Evolutionary conservation across 306 rosid genomes (phyloP), one percentile per base, ranked within the genome.

Genomic region (Vachellia pachyceras): DNA sequence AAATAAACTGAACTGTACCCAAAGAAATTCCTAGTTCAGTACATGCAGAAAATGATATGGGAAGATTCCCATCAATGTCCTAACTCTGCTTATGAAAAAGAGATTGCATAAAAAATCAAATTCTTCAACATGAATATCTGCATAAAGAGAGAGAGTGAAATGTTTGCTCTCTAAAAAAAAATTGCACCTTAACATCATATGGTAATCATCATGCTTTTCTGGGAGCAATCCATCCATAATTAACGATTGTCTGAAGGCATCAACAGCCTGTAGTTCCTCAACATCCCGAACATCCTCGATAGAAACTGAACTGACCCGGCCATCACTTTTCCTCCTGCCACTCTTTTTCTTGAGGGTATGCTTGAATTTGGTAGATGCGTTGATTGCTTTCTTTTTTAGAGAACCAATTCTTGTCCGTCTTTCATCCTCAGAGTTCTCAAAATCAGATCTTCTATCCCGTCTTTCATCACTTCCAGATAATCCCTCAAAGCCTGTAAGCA

Each of bases 381-480:
- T 93, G 29, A 95, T 74, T 0, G 99, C 99, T 78, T 95, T 95
- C 97, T 93, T 95, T 86, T 93, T 95, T 5, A 95, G 80, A 79
- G 97, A 91, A 15, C 99, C 99, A 17, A 91, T 95, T 82, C 97
- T 91, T 17, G 94, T 87, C 79, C 92, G 91, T 78, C 99, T 90
- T 68, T 95, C 99, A 79, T 95, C 99, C 88, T 95, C 98, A 3
- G 99, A 91, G 80, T 93, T 90, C 73, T 95, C 97, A 73, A 95
- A 95, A 72, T 95, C 99, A 75, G 98, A 95, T 87, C 87, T 93
- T 81, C 98, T 85, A 49, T 95, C 99, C 61, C 89, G 88, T 75
- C 85, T 91, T 89, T 93, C 99, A 37, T 95, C 99, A 64, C 92
- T 90, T n/a, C 98, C 99, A 46, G 91, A 95, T 84, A 88, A 91